phyloP scores from a whole-genome alignment of 306 rosid genomes.

The Argentina anserina region DNA sequence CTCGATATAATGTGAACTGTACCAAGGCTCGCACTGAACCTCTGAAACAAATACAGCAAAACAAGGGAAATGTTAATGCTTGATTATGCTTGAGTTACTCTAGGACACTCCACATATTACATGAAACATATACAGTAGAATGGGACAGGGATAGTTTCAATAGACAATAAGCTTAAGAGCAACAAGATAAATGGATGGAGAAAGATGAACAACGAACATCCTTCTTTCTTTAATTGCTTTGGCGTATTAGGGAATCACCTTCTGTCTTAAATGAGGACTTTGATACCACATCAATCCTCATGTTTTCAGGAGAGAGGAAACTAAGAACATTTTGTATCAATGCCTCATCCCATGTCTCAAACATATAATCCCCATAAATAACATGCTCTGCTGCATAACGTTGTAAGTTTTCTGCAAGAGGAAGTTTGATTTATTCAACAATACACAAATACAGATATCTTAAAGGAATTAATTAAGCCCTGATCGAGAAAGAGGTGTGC shows the following conservation, averaged over 20 bases:
- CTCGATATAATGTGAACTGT: conserved; percentile 70
- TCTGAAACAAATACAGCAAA: conserved; percentile 35
- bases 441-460: not conserved
- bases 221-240: not conserved
- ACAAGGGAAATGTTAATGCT: conserved; percentile 4
- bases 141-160: not conserved
- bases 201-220: conserved; percentile 9
- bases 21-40: conserved; percentile 78
- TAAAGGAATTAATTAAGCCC: not conserved
- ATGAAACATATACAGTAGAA: not conserved
- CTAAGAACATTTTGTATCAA: conserved; percentile 59
- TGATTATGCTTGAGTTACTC: not conserved
- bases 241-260: conserved; percentile 36
- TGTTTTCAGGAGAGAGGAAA: conserved; percentile 84
- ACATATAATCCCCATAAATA: conserved; percentile 77
- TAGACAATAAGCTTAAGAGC: not conserved
- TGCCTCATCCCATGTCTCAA: conserved; percentile 74
- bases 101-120: conserved; percentile 9
- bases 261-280: conserved; percentile 52
- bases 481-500: not conserved
- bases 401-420: conserved; percentile 65
- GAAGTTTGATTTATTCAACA: conserved; percentile 27
- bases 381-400: conserved; percentile 77
- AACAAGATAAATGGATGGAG: too few relatives aligned
- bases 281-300: conserved; percentile 84